phyloP scores from a whole-genome alignment of 2,329 filamentous ascomycete species.

The Laburnicola sp. region DNA sequence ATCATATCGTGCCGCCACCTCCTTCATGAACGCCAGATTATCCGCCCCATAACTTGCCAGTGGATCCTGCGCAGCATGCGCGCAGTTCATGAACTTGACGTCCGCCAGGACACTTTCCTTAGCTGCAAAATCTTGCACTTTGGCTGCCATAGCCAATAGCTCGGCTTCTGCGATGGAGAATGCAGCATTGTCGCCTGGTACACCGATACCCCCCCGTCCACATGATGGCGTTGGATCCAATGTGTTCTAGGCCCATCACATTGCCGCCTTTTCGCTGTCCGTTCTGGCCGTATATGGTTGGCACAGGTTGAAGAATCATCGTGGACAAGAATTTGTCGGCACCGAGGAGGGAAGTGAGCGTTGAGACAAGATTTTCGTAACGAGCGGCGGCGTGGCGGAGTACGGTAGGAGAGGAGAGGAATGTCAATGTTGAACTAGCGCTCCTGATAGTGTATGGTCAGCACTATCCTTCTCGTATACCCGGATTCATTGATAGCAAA shows the following conservation, averaged over 20 bases:
- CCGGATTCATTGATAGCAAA: background rate
- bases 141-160: background rate
- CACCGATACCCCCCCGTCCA: constrained; percentile 8
- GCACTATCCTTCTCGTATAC: background rate
- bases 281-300: constrained; percentile 8
- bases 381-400: constrained; percentile 2
- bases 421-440: constrained; percentile 6
- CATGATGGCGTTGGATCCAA: constrained; percentile 12
- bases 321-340: constrained; percentile 9
- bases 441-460: background rate
- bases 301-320: constrained; percentile 18
- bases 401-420: constrained; percentile 9
- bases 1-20: constrained; percentile 18
- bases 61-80: constrained; percentile 15
- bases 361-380: background rate
- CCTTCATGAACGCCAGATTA: constrained; percentile 13
- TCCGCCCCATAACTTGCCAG: constrained; percentile 22
- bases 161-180: constrained; percentile 6
- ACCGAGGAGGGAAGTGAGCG: constrained; percentile 1
- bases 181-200: constrained; percentile 5
- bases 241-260: constrained; percentile 16
- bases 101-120: background rate
- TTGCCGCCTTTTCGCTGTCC: constrained; percentile 15
- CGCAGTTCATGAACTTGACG: constrained; percentile 23
- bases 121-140: constrained; percentile 1